These are phyloP conservation scores for Microstegium vimineum DNA, from an alignment of 176 grass and related monocot species.

Conservation along the genomic window DNA sequence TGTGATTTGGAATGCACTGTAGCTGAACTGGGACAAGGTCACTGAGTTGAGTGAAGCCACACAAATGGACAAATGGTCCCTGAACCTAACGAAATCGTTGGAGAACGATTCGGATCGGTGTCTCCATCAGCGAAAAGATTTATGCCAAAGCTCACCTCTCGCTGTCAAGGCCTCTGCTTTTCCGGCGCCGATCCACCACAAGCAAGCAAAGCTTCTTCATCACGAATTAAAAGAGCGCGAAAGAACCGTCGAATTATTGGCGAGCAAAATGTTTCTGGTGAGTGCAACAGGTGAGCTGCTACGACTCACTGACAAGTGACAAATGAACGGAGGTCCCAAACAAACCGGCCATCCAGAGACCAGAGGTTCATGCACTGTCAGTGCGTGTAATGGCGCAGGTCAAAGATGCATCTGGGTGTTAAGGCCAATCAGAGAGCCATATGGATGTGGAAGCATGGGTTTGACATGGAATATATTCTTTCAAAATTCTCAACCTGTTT, in stretches of 20 bases:
- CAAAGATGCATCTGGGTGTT: neutral
- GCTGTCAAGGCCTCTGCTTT: conserved; percentile 26
- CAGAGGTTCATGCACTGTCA: neutral
- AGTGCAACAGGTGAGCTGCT: conserved; percentile 37
- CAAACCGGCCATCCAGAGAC: neutral
- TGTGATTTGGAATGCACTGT: neutral
- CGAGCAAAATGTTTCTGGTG: neutral
- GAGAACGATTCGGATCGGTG: neutral
- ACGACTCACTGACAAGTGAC: neutral
- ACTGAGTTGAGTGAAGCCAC: neutral
- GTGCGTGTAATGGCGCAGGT: neutral
- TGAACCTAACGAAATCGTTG: neutral
- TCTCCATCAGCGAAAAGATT: conserved; percentile 38
- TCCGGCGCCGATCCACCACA: conserved; percentile 28
- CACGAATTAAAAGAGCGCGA: too few relatives aligned
- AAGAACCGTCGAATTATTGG: neutral
- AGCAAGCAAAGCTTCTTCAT: neutral
- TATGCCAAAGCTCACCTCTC: neutral
- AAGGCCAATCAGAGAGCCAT: conserved; percentile 9
- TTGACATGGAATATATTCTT: conserved; percentile 1
- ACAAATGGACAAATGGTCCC: neutral
- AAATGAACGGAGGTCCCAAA: neutral
- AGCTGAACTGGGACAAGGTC: neutral
- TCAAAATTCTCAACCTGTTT: too few relatives aligned
- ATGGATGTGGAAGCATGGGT: neutral